phyloP scores from a whole-genome alignment of 2,329 filamentous ascomycete species.

The Paramyrothecium sp. region DNA sequence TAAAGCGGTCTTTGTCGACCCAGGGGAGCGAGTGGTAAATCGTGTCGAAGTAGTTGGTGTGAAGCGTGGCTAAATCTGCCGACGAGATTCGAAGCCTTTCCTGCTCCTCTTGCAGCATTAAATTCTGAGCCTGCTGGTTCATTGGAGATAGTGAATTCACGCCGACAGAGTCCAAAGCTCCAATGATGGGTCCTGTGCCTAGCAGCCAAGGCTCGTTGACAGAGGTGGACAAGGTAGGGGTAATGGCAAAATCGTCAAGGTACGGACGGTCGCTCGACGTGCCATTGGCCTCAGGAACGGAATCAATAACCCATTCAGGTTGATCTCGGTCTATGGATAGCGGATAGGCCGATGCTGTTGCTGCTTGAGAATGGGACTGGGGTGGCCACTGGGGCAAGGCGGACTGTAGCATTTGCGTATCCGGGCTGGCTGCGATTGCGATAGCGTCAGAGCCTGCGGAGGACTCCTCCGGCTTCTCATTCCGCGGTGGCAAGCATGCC shows the following conservation, averaged over 20 bases:
- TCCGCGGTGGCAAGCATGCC: neutral
- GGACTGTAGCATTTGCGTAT: neutral
- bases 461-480: neutral
- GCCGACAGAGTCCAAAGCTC: neutral
- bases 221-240: neutral
- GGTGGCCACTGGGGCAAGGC: neutral
- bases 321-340: too few species aligned
- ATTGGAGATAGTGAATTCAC: neutral
- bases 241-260: neutral
- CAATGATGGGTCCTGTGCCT: neutral
- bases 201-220: neutral
- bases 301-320: too few species aligned
- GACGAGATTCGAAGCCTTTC: neutral
- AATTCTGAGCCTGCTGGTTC: neutral
- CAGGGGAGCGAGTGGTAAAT: conserved; percentile 7
- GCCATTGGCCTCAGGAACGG: neutral
- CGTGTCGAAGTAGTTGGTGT: conserved; percentile 4
- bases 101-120: neutral
- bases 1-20: conserved; percentile 7
- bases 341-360: too few species aligned
- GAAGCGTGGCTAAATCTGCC: conserved; percentile 1
- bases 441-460: neutral
- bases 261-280: neutral
- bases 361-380: neutral
- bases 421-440: neutral